Evolutionary conservation across 2,329 filamentous ascomycete genomes (phyloP).

Genomic region (Paraphaeosphaeria minitans): DNA sequence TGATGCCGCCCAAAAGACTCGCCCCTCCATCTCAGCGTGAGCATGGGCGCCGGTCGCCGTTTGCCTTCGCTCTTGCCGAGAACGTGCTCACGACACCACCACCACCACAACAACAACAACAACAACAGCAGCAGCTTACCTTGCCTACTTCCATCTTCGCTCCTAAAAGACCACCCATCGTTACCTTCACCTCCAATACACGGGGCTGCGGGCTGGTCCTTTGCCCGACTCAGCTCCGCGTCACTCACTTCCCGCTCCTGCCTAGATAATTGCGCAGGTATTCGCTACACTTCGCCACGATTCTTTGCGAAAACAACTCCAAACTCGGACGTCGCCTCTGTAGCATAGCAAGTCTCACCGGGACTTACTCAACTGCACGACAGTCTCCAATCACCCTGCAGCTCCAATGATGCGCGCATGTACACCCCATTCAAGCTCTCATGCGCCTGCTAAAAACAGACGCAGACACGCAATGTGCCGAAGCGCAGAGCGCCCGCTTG

Average conservation of each 20-base stretch:
- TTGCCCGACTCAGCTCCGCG: not conserved
- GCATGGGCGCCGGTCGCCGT: conserved; percentile 8
- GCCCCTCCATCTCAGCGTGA: not conserved
- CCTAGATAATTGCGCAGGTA: conserved; percentile 1
- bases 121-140: not conserved
- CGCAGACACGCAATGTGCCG: conserved; percentile 24
- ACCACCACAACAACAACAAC: too few species aligned
- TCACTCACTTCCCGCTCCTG: conserved; percentile 14
- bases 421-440: conserved; percentile 13
- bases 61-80: conserved; percentile 13
- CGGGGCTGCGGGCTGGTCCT: conserved; percentile 4
- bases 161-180: conserved; percentile 2
- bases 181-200: not conserved
- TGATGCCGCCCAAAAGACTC: not conserved
- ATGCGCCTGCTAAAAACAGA: conserved; percentile 17
- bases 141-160: not conserved
- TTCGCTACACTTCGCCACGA: not conserved
- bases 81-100: not conserved
- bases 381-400: not conserved
- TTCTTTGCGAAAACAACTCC: not conserved
- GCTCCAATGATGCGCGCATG: conserved; percentile 22
- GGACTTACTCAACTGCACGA: not conserved
- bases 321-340: not conserved
- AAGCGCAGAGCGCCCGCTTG: conserved; percentile 50
- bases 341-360: not conserved